These are phyloP conservation scores for Ecytonucleospora hepatopenaei DNA, from an alignment of 371 early-diverging fungal species.

Conservation along the genomic window DNA sequence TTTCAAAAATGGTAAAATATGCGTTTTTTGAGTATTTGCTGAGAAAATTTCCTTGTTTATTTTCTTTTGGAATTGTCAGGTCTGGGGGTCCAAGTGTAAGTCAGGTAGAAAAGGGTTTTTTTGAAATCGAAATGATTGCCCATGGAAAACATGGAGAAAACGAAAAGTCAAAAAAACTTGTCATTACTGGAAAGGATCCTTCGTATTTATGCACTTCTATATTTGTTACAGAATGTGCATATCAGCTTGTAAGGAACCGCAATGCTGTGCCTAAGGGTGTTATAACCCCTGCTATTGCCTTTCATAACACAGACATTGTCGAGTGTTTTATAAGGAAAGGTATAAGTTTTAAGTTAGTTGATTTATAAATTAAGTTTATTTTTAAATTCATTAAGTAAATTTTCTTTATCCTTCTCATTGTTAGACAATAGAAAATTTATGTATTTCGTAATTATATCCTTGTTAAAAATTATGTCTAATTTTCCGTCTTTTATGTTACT, in stretches of 20 bases:
- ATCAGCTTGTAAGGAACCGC: constrained; percentile 14
- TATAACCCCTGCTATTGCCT: constrained; percentile 51
- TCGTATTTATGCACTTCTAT: constrained; percentile 53
- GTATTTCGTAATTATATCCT: constrained; percentile 14
- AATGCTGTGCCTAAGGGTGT: constrained; percentile 39
- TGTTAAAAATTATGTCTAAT: constrained; percentile 9
- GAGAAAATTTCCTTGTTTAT: constrained; percentile 20
- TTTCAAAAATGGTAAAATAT: constrained; percentile 26
- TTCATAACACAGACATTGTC: constrained; percentile 44
- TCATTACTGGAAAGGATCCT: constrained; percentile 56
- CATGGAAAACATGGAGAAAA: constrained; percentile 24
- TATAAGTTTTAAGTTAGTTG: constrained; percentile 32
- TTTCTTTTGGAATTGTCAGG: constrained; percentile 44
- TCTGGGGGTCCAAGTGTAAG: constrained; percentile 31
- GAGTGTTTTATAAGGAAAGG: constrained; percentile 39
- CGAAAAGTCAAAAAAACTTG: constrained; percentile 14
- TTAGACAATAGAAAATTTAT: constrained; percentile 8
- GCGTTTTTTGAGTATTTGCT: constrained; percentile 19
- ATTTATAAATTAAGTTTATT: not conserved
- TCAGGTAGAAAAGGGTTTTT: constrained; percentile 36
- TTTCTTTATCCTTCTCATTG: constrained; percentile 7
- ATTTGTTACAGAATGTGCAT: constrained; percentile 34
- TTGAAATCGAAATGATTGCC: constrained; percentile 40
- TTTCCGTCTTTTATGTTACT: constrained; percentile 1
- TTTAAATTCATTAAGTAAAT: constrained; percentile 9